Conservation (phyloP, 164 flowering plant genomes). For the Vitis rotundifolia region DNA sequence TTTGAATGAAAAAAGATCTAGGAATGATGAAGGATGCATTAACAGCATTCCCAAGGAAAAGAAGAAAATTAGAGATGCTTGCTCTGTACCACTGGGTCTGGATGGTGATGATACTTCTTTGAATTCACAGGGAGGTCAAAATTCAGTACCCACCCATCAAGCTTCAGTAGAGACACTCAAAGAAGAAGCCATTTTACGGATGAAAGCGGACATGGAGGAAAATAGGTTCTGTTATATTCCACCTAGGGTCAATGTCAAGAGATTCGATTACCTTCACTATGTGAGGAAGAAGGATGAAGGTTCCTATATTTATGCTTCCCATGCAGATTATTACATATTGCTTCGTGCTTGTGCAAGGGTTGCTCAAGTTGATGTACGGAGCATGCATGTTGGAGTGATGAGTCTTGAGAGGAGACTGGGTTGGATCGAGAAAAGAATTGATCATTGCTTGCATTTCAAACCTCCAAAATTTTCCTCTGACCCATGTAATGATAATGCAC, state of each 20-base stretch:
- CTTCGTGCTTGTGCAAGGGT: slow-evolving; percentile 77
- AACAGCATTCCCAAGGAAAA: slow-evolving; percentile 1
- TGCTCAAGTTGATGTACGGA: slow-evolving; percentile 62
- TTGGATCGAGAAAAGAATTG: slow-evolving; percentile 60
- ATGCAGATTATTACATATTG: slow-evolving; percentile 89
- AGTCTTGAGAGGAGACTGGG: slow-evolving; percentile 66
- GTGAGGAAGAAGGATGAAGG: slow-evolving; percentile 52
- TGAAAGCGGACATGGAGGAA: slow-evolving; percentile 78
- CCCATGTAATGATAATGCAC: slow-evolving; percentile 15
- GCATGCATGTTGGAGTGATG: slow-evolving; percentile 64
- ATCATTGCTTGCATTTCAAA: slow-evolving; percentile 36
- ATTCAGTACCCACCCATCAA: slow-evolving; percentile 2
- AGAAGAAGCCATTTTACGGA: slow-evolving; percentile 40
- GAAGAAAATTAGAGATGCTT: slow-evolving; percentile 15
- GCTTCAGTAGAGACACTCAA: slow-evolving; percentile 12
- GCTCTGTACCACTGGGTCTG: neutral
- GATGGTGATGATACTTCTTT: slow-evolving; percentile 10
- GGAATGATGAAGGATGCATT: slow-evolving; percentile 11
- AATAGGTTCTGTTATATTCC: slow-evolving; percentile 67
- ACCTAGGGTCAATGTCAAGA: slow-evolving; percentile 56
- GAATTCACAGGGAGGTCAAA: slow-evolving; percentile 10
- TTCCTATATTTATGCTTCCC: slow-evolving; percentile 52
- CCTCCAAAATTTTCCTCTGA: slow-evolving; percentile 22
- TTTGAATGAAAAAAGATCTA: slow-evolving; percentile 25
- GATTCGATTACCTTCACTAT: slow-evolving; percentile 57